Base-by-base conservation (phyloP, 2,329 filamentous ascomycete species). In the Fusarium proliferatum region DNA sequence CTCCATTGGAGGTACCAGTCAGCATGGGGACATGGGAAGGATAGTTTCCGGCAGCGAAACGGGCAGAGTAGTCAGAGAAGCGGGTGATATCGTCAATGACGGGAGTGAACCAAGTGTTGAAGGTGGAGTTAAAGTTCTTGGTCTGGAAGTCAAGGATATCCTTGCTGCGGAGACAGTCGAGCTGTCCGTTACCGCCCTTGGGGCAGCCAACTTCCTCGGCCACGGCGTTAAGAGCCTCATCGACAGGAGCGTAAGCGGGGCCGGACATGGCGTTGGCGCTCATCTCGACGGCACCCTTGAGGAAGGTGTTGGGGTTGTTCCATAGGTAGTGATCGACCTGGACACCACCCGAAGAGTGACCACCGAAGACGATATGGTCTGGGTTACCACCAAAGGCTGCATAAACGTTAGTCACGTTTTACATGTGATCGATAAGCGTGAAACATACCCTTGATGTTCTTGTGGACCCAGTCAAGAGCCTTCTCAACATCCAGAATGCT, bases 361-460 rank as follows among this genome's bases (percentile, higher is more conserved):
- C 84, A 52, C 85, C 84, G 9, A 85, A 80, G n/a, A 85, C 83
- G 6, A 86, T 81, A 58, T 84, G 84, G 41, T 85, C 79, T 7
- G 84, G 83, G 67, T 86, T 81, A 30, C 84, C 84, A 4, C 84
- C 84, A 61, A 86, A 86, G 39, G 82, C 84, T 66, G 73, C 1
- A 21, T 10, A 13, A 39, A 33, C 3, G 41, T 75, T 45, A 75
- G 70, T 23, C 5, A 39, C 11, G 36, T 23, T 38, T 15, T 2
- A 33, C 17, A n/a, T 23, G 11, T 17, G 21, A 23, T 10, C 2
- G 34, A 39, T 55, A 4, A 23, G 33, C 6, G 19, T 28, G n/a
- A 23, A 28, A 26, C 73, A 26, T 57, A 75, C 74, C 71, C 21
- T 34, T 28, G 34, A 78, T 78, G 55, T 78, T 78, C 12, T 75